Percentiles rank a stretch among this genome's conserved stretches.
Conservation (phyloP, 345 rosid species). For the Crucihimalaya himalaica region DNA sequence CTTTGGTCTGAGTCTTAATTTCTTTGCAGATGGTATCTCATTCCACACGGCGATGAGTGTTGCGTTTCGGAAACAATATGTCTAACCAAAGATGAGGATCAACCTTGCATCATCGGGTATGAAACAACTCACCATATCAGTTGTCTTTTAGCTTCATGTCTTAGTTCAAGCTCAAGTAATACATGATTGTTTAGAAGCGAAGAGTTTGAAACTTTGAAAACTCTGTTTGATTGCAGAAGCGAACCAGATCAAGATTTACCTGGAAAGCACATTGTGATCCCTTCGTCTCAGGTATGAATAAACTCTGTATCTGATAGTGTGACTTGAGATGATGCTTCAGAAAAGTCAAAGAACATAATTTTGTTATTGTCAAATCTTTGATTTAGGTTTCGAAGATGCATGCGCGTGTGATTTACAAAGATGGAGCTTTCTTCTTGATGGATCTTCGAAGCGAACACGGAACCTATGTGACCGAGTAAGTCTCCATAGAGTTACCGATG, state of each 20-base stretch:
- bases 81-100: constrained; percentile 60
- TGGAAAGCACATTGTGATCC: constrained; percentile 58
- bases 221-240: constrained; percentile 54
- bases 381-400: constrained; percentile 72
- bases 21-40: constrained; percentile 68
- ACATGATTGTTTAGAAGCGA: background rate
- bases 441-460: constrained; percentile 81
- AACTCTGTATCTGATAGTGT: background rate
- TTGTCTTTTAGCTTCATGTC: background rate
- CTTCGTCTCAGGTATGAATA: constrained; percentile 56
- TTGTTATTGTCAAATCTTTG: background rate
- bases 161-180: background rate
- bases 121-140: background rate
- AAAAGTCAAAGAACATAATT: background rate
- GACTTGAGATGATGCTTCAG: background rate
- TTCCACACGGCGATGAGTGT: constrained; percentile 52
- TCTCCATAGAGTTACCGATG: background rate
- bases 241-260: constrained; percentile 49
- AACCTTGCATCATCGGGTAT: constrained; percentile 68
- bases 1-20: constrained; percentile 7
- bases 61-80: constrained; percentile 51
- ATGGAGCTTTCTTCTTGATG: constrained; percentile 66
- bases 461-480: constrained; percentile 78
- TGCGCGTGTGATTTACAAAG: constrained; percentile 73
- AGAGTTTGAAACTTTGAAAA: background rate